Evolutionary conservation across 78 protist genomes (phyloP).

Genomic region (Dictyostelium intermedium): DNA sequence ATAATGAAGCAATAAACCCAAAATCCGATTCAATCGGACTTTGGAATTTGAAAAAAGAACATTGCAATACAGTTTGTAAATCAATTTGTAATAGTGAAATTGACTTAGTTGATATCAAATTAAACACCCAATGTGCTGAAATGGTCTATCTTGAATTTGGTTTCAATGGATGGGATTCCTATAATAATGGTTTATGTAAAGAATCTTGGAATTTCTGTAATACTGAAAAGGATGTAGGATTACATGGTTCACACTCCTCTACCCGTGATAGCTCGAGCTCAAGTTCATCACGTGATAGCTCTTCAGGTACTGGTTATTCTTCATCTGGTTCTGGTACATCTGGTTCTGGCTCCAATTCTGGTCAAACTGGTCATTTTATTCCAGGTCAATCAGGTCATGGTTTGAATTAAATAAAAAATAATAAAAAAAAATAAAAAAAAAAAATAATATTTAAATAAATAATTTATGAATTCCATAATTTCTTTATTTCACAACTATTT

Average conservation of each 20-base stretch:
- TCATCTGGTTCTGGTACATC: neutral
- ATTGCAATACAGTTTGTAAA: neutral
- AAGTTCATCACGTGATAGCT: neutral
- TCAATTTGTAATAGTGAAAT: neutral
- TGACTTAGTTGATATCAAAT: neutral
- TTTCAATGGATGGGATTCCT: neutral
- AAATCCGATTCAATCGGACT: neutral
- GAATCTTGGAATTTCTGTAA: neutral
- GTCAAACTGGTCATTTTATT: neutral
- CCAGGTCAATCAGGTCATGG: neutral
- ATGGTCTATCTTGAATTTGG: neutral
- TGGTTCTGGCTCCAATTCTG: neutral
- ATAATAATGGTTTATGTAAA: neutral
- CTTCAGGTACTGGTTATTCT: neutral
- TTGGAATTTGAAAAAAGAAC: neutral
- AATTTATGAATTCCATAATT: neutral
- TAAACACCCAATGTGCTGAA: conserved; percentile 9
- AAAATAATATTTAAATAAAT: no score
- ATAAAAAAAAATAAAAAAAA: no score
- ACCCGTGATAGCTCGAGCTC: neutral
- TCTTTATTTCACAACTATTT: neutral
- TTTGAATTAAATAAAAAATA: neutral
- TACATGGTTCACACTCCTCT: neutral
- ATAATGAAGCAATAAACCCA: neutral
- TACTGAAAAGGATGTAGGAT: neutral